phyloP scores from a whole-genome alignment of 305 asterid species.

The Solanum chacoense region DNA sequence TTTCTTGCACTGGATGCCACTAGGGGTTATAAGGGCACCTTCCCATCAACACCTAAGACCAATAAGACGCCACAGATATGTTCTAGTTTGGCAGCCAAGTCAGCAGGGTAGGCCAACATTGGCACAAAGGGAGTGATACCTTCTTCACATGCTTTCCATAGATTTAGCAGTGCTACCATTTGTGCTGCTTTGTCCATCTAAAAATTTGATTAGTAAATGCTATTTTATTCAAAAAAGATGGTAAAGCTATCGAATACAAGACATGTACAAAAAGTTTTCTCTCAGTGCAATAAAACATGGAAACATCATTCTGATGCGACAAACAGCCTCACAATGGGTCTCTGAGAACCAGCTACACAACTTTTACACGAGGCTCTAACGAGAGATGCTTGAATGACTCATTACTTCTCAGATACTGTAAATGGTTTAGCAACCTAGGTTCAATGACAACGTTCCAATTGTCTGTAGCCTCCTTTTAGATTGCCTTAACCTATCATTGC shows the following conservation, averaged over 20 bases:
- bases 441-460: not conserved
- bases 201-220: not conserved
- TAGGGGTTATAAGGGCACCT: not conserved
- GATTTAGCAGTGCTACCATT: not conserved
- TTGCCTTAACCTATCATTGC: not conserved
- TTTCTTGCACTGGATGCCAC: not conserved
- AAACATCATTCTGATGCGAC: not conserved
- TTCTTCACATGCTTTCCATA: not conserved
- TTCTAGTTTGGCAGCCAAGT: not conserved
- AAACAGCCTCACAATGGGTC: not conserved
- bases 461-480: not conserved
- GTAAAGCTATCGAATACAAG: not conserved
- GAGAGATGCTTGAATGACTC: not conserved
- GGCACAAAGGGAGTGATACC: not conserved
- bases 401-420: not conserved
- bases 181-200: not conserved
- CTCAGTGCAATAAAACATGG: not conserved
- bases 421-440: not conserved
- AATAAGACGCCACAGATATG: not conserved
- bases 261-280: not conserved
- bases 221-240: not conserved
- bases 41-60: not conserved
- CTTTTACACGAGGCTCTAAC: not conserved
- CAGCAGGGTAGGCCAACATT: not conserved
- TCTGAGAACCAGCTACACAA: not conserved